Base-by-base conservation (phyloP, 2,329 filamentous ascomycete species). In the Calonectria crousiana region DNA sequence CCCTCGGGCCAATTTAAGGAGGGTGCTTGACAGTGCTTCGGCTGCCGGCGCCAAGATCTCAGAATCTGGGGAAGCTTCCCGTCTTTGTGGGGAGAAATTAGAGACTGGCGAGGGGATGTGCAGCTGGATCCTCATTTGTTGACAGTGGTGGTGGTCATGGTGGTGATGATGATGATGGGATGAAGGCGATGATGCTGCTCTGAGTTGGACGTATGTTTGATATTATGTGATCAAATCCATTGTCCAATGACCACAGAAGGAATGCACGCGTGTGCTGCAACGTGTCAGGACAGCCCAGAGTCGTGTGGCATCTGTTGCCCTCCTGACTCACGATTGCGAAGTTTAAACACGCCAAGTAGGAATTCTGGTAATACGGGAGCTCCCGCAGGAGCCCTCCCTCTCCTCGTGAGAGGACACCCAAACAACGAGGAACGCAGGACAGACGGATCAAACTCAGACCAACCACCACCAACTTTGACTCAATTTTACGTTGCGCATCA, bases 21-120 rank as follows among this genome's bases (percentile, higher is more conserved):
- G 53, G 41, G 44, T 28, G 36, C 56, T 62, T 62, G 69, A 41
- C 34, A 47, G 38, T 44, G 28, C 32, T 41, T 38, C 32, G 30
- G 26, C 36, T 53, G 36, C 60, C 32, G 26, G 58, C 36, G 76
- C 67, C 67, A 76, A 75, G 70, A 76, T 75, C 74, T 49, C 68
- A 72, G 60, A 72, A 67, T 70, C 62, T 41, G 68, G 68, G 68
- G 68, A 70, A 65, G 51, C 47, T 62, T 49, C 23, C 56, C 47
- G 34, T 23, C 56, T 47, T 18, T 49, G 68, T 47, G 58, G 68
- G 30, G 58, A 70, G 47, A 23, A 18, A n/a, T 14, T 52, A 52
- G 14, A 16, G 16, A 26, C 34, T 38, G 56, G 16, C 3, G 23
- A 28, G 6, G n/a, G 3, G 56, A 62, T 62, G 56, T 13, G 56